Base-by-base conservation (phyloP, 306 rosid species). In the Luffa acutangula region DNA sequence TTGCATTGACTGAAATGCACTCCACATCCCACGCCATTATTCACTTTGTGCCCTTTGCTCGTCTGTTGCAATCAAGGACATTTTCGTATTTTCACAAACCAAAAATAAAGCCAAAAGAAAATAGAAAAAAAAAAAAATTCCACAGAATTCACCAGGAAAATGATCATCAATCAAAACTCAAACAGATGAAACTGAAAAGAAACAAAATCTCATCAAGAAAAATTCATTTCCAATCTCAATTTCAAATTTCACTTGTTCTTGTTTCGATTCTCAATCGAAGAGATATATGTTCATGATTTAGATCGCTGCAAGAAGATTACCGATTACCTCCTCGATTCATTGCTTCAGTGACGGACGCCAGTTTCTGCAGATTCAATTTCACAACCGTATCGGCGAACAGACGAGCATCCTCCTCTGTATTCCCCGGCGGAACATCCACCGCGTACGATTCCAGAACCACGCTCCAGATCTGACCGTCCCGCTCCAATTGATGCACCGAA, bases 341-440 rank as follows among this genome's bases (percentile, higher is more conserved):
- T 3, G 9, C 78, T 74, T 51, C 78, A 10, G 60, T 11, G 39
- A 74, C 17, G 15, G 78, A 74, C 33, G 78, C 78, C 62, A 74
- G 17, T 34, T 51, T 51, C 62, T 74, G 78, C 17, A 74, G 15
- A 74, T 74, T 74, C 62, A 74, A 36, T 74, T n/a, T 74, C 45
- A 74, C 78, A 18, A 74, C 78, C 78, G 78, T 74, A 51, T 74
- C 78, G 46, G 60, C 78, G 3, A 74, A 74, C 25, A 74, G 42
- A 7, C 62, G 14, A 17, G 62, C 31, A 51, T 74, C 78, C 62
- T 51, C 62, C 46, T 74, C 78, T 46, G 78, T 51, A 33, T 74
- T 74, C 46, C 62, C 78, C 2, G 62, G 25, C 78, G 78, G 78
- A 21, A 73, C 78, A 73, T 73, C 78, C 60, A 73, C 78, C 0